phyloP scores from a whole-genome alignment of 2,329 filamentous ascomycete species.

The Endoconidiophora laricicola region DNA sequence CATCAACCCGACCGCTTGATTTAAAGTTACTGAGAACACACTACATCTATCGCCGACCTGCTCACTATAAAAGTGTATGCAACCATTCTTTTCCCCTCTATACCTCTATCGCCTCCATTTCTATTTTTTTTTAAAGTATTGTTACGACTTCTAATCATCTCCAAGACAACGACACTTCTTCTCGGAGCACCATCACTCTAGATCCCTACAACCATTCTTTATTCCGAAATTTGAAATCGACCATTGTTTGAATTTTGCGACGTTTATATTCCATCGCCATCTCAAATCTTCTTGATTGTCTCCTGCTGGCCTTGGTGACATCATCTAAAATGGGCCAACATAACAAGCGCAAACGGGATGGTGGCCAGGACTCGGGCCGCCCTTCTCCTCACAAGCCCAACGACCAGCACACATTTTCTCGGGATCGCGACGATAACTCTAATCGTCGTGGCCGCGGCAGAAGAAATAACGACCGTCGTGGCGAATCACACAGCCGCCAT shows the following conservation, averaged over 20 bases:
- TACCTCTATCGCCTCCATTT: background rate
- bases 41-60: background rate
- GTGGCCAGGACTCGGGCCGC: conserved; percentile 30
- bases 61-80: background rate
- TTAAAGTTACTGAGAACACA: background rate
- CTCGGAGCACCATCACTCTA: too few relatives aligned
- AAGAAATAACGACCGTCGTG: conserved; percentile 29
- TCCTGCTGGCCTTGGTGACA: conserved; percentile 4
- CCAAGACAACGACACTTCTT: too few relatives aligned
- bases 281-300: background rate
- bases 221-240: background rate
- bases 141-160: too few relatives aligned
- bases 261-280: too few relatives aligned
- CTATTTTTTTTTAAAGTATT: too few relatives aligned
- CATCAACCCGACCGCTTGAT: background rate
- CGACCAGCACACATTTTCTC: conserved; percentile 37
- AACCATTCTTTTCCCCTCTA: background rate
- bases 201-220: background rate
- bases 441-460: conserved; percentile 29
- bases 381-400: conserved; percentile 47
- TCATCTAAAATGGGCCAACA: conserved; percentile 36
- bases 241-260: background rate
- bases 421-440: conserved; percentile 32
- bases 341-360: conserved; percentile 38
- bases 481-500: conserved; percentile 31